Evolutionary conservation across 2,329 filamentous ascomycete genomes (phyloP).

Genomic region (Chaetomium strumarium): DNA sequence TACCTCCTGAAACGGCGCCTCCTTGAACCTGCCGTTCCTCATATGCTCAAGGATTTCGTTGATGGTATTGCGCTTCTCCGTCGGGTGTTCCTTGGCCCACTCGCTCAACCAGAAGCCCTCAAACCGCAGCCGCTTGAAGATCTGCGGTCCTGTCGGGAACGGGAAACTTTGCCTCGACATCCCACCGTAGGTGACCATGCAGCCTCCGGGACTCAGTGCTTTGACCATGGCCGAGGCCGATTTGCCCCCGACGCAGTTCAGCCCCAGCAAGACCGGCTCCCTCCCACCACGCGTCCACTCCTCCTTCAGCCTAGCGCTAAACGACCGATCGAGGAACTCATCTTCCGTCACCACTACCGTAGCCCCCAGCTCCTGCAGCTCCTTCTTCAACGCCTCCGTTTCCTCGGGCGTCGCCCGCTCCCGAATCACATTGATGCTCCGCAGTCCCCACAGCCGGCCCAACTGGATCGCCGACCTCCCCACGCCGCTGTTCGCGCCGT

Average conservation of each 20-base stretch:
- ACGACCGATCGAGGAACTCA: conserved; percentile 52
- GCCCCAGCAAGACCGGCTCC: conserved; percentile 66
- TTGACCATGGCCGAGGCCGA: conserved; percentile 74
- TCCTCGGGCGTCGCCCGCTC: conserved; percentile 59
- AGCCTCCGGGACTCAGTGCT: conserved; percentile 59
- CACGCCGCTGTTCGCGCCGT: conserved; percentile 91
- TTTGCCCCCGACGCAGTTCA: conserved; percentile 94
- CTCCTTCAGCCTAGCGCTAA: conserved; percentile 50
- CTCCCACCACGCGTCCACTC: conserved; percentile 65
- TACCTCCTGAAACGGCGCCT: conserved; percentile 76
- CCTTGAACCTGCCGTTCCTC: conserved; percentile 69
- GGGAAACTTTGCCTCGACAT: conserved; percentile 86
- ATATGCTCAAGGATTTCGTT: conserved; percentile 75
- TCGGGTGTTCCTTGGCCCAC: conserved; percentile 73
- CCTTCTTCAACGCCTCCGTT: conserved; percentile 53
- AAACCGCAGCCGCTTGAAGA: conserved; percentile 88
- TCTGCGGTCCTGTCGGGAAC: conserved; percentile 76
- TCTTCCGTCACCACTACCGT: conserved; percentile 52
- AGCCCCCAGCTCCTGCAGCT: conserved; percentile 50
- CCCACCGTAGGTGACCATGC: conserved; percentile 88
- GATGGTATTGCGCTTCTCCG: conserved; percentile 73
- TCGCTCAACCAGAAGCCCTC: conserved; percentile 91
- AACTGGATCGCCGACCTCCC: conserved; percentile 89
- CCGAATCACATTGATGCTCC: conserved; percentile 84
- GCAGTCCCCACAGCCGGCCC: conserved; percentile 76